Evolutionary conservation across 306 rosid genomes (phyloP).

Genomic region (Macrotyloma uniflorum): DNA sequence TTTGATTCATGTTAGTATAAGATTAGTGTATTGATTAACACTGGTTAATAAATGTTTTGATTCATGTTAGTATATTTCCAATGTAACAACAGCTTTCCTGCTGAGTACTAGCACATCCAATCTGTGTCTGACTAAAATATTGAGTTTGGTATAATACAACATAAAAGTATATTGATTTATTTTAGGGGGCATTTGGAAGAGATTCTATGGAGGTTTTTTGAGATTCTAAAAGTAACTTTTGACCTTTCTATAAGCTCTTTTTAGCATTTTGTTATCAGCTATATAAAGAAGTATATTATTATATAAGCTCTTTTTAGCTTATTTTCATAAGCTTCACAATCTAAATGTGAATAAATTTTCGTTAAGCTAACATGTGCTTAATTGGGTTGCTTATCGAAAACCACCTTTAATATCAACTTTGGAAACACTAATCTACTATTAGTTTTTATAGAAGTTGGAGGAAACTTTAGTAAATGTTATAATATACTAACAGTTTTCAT

Average conservation of each 20-base stretch:
- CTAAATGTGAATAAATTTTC: not conserved
- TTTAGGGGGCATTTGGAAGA: not conserved
- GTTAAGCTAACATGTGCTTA: not conserved
- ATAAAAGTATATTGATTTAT: constrained; percentile 1
- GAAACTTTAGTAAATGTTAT: constrained; percentile 1
- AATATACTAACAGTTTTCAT: not conserved
- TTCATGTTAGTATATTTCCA: constrained; percentile 16
- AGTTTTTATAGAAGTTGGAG: constrained; percentile 14
- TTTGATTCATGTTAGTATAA: constrained; percentile 25
- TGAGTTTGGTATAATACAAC: not conserved
- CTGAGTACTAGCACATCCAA: constrained; percentile 2
- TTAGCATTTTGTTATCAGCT: not conserved
- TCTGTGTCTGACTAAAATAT: not conserved
- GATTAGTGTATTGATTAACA: no score
- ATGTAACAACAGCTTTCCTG: constrained; percentile 2
- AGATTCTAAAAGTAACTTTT: not conserved
- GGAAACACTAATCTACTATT: not conserved
- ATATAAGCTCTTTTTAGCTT: not conserved
- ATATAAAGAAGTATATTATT: not conserved
- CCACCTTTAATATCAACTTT: not conserved
- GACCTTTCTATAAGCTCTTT: not conserved
- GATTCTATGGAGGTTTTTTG: not conserved
- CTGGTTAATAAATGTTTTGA: no score
- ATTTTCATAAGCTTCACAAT: not conserved
- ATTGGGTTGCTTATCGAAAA: not conserved